Evolutionary conservation across 139 green algal genomes (phyloP).

Genomic region (Chlorella sp.): DNA sequence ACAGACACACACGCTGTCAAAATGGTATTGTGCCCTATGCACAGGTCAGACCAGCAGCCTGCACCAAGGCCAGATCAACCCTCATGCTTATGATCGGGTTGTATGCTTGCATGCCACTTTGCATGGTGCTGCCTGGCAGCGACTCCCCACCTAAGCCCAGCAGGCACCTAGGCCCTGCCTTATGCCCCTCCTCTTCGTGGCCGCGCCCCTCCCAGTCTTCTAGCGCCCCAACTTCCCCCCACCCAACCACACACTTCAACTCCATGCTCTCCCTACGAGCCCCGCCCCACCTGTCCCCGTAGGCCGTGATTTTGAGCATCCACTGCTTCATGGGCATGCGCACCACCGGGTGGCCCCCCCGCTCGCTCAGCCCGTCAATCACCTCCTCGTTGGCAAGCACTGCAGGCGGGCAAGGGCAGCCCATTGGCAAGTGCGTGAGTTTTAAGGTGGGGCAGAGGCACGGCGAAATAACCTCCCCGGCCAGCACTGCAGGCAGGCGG

Average conservation of each 20-base stretch:
- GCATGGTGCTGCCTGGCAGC: too few species aligned
- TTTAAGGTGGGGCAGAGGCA: too few species aligned
- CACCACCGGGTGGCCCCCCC: slow-evolving; percentile 92
- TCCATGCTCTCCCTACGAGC: neutral
- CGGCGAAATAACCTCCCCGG: too few species aligned
- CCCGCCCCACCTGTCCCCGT: slow-evolving; percentile 80
- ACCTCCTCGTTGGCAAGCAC: slow-evolving; percentile 93
- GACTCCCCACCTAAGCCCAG: neutral
- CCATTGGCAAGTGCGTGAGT: too few species aligned
- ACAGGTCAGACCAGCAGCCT: slow-evolving; percentile 88
- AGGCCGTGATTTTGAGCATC: slow-evolving; percentile 98
- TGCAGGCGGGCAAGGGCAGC: neutral
- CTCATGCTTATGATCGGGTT: neutral
- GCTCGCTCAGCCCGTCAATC: slow-evolving; percentile 90
- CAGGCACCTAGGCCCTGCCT: too few species aligned
- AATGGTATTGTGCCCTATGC: too few species aligned
- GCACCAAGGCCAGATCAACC: neutral
- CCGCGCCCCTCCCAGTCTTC: too few species aligned
- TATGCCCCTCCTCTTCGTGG: too few species aligned
- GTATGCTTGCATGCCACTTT: too few species aligned
- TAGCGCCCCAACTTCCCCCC: too few species aligned
- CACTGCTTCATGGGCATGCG: slow-evolving; percentile 98
- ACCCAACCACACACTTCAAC: neutral
- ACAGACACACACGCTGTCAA: too few species aligned
- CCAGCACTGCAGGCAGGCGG: too few species aligned